Base-by-base conservation (phyloP, 352 stramenopile species). In the Achlya hypogyna region DNA sequence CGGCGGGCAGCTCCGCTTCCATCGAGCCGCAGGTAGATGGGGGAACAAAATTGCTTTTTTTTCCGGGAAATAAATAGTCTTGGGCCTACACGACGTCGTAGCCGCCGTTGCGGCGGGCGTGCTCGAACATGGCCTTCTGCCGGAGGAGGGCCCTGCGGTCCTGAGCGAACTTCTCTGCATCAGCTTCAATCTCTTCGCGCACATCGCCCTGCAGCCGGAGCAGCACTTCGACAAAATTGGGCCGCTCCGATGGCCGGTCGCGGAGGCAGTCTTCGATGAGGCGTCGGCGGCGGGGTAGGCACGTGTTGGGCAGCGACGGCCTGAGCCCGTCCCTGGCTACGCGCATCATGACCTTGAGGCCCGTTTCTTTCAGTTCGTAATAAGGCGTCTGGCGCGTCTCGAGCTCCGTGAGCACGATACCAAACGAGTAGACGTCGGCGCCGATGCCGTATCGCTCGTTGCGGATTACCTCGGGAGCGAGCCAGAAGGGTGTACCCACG, bases 371-470 rank as follows among this genome's bases (percentile, higher is more conserved):
- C 25, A 79, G 73, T 35, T 95, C 86, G 56, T 93, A 75, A 60
- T 95, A 95, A 43, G 86, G 86, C 53, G 83, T 93, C 29, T 81
- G 75, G 28, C 85, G 81, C 4, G 86, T 90, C 65, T 95, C 84
- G 23, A 95, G 80, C 59, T 93, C 84, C 0, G 86, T 95, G 20
- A 95, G 74, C 56, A 95, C 85, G 43, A 95, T 95, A 22, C 84
- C 86, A 40, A 95, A 95, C 38, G 86, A 95, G 67, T 91, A 95
- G n/a, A 95, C 78, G 47, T 95, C 86, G 23, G 86, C 86, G 8
- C 78, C 76, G 0, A 82, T 78, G 0, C 83, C 85, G 65, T 95
- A 95, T 1, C 78, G 77, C 59, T 95, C 86, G 51, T 86, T 93
- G 22, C 86, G 83, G 54, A 95, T 95, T 53, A 95, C 89, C 72